Evolutionary conservation across 106 monocot genomes (phyloP), one percentile per base, ranked within the genome.

Genomic region (Platanthera zijinensis): DNA sequence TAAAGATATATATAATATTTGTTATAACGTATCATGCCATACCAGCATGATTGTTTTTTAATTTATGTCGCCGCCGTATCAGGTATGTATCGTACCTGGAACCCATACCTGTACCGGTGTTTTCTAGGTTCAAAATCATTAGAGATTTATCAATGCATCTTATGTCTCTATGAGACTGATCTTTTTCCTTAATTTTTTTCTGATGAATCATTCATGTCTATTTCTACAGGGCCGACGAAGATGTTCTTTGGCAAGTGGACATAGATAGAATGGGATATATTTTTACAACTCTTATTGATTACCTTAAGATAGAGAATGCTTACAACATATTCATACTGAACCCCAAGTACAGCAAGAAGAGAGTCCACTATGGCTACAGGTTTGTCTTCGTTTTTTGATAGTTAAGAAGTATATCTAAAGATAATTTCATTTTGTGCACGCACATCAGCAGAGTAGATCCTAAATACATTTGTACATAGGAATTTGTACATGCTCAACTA

Each of bases 311-410:
- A 73, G 85, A 86, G 46, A 51, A 90, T 79, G 83, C 88, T 25
- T 97, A 97, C 83, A 97, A 91, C 73, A 86, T 97, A 75, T 97
- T 97, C 77, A 78, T 97, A 71, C 80, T 97, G 72, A 97, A 97
- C 51, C 93, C 91, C 57, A 97, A 86, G 64, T 83, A 57, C 51
- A 82, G 76, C 48, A 51, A 70, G 30, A 84, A 80, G 72, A 91
- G 75, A 56, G 56, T 48, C 76, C 89, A 81, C 4, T 97, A 97
- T 82, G 97, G 97, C 50, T 97, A 97, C 73, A 79, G 97, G 97
- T 97, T 21, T 83, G 84, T 81, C 9, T 82, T 52, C 54, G 0
- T 64, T 18, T 74, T 50, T 47, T 39, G 14, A 48, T 70, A 47
- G 2, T 48, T 70, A 48, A 17, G 39, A 70, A 39, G 2, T 18